A percentile compares a stretch with the other conserved stretches of the same genome.
phyloP scores from a whole-genome alignment of 2,329 filamentous ascomycete genomes.

The Ceratocystis albifundus region DNA sequence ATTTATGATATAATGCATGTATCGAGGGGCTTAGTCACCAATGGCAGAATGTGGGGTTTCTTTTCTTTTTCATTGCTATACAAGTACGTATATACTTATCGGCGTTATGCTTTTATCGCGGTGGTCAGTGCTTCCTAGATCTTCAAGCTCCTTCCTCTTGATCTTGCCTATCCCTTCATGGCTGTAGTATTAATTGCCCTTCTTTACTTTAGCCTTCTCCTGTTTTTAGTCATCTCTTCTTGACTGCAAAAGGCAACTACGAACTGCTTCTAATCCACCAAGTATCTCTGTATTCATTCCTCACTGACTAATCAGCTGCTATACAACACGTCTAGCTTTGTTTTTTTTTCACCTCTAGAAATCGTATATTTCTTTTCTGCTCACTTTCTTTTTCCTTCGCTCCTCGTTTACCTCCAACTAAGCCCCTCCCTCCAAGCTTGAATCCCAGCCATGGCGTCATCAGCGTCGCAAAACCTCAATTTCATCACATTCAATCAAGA shows the following conservation, averaged over 20 bases:
- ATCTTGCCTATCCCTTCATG: neutral
- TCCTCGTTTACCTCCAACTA: neutral
- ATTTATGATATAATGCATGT: constrained; percentile 14
- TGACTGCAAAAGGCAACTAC: neutral
- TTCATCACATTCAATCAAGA: constrained; percentile 99
- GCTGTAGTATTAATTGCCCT: neutral
- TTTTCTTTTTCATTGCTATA: neutral
- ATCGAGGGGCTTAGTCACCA: neutral
- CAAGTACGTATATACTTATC: neutral
- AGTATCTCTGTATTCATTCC: neutral
- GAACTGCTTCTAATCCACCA: neutral
- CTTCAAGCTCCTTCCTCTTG: neutral
- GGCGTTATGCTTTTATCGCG: neutral
- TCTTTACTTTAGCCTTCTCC: neutral
- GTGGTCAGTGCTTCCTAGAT: neutral
- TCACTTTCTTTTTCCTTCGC: neutral
- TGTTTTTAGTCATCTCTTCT: neutral
- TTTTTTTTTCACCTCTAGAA: neutral
- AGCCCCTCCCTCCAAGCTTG: neutral
- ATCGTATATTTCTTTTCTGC: neutral
- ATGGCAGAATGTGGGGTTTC: constrained; percentile 2
- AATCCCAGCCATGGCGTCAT: constrained; percentile 13
- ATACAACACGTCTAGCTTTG: neutral
- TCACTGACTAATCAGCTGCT: neutral
- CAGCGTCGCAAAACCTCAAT: constrained; percentile 65